These are phyloP conservation scores for Luvunga scandens DNA, from an alignment of 345 rosid genomes.

Conservation along the genomic window DNA sequence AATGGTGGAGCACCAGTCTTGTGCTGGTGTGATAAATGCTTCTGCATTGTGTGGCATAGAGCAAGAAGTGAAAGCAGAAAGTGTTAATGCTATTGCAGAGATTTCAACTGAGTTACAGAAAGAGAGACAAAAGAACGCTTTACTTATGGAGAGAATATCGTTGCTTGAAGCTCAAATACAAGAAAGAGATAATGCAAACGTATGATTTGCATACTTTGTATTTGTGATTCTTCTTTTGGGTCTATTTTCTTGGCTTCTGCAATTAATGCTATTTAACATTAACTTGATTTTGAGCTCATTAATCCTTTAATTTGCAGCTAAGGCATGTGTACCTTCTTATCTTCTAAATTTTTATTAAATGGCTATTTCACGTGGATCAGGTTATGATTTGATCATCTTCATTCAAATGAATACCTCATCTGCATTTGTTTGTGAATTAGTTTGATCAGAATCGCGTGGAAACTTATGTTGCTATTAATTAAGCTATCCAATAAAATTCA, in stretches of 20 bases:
- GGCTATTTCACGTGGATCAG: not conserved
- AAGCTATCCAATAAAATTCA: not conserved
- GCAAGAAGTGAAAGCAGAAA: constrained; percentile 35
- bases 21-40: constrained; percentile 41
- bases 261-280: not conserved
- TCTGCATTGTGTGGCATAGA: constrained; percentile 43
- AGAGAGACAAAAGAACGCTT: constrained; percentile 47
- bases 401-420: no score
- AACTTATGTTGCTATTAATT: no score
- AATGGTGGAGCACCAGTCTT: constrained; percentile 46
- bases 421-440: not conserved
- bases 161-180: constrained; percentile 48
- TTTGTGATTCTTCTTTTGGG: not conserved
- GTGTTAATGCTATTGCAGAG: constrained; percentile 29
- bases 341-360: not conserved
- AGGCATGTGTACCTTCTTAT: not conserved
- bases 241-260: not conserved
- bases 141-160: constrained; percentile 51
- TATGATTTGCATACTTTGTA: constrained; percentile 17
- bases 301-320: not conserved
- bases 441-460: not conserved
- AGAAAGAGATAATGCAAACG: constrained; percentile 29
- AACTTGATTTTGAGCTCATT: constrained; percentile 2
- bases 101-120: constrained; percentile 44
- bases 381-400: not conserved